Evolutionary conservation across 1,139 yeast genomes (phyloP).

Genomic region (Blastobotrys arbuscula): DNA sequence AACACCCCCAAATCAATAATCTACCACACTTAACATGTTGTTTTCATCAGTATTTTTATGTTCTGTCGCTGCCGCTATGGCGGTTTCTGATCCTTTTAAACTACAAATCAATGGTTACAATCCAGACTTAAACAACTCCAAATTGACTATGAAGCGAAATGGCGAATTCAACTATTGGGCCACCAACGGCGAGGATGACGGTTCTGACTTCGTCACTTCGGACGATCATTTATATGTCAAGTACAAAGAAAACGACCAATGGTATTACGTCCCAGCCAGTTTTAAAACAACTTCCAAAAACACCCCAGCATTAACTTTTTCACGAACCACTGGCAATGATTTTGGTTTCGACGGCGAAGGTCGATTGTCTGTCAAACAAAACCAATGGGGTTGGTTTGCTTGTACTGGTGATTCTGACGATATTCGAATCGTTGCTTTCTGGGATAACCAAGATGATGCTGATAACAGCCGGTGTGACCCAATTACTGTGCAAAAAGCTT

Average conservation of each 20-base stretch:
- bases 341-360: constrained; percentile 11
- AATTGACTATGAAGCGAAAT: not conserved
- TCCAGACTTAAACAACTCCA: not conserved
- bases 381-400: constrained; percentile 12
- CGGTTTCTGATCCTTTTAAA: not conserved
- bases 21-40: too few relatives aligned
- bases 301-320: not conserved
- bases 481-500: constrained; percentile 1
- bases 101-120: not conserved
- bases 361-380: constrained; percentile 2
- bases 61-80: not conserved
- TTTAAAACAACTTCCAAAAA: not conserved
- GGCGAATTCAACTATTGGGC: not conserved
- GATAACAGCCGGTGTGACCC: constrained; percentile 1
- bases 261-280: not conserved
- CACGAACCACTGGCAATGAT: not conserved
- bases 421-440: not conserved
- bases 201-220: not conserved
- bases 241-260: not conserved
- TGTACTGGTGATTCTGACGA: constrained; percentile 6
- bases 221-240: not conserved
- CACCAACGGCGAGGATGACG: too few relatives aligned
- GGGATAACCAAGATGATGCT: constrained; percentile 2
- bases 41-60: not conserved
- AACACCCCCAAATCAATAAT: not conserved